phyloP scores from a whole-genome alignment of 306 rosid species.

The Erythrophleum fordii region DNA sequence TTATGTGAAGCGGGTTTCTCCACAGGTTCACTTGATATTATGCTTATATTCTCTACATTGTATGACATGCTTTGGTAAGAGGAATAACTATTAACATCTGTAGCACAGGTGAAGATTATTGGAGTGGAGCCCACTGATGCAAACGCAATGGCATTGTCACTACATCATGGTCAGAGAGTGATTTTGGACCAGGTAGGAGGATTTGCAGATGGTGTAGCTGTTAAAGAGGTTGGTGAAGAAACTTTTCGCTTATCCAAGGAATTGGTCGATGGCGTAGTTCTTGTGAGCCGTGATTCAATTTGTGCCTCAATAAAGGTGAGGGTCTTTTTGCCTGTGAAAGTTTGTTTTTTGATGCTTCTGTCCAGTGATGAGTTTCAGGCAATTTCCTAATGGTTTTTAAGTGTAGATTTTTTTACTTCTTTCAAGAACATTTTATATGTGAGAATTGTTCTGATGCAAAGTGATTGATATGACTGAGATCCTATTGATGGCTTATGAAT shows the following conservation, averaged over 20 bases:
- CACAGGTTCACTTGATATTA: constrained; percentile 61
- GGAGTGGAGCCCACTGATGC: constrained; percentile 97
- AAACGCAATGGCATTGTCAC: constrained; percentile 92
- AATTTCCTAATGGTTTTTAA: neutral
- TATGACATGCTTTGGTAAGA: neutral
- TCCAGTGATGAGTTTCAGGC: constrained; percentile 13
- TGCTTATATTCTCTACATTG: constrained; percentile 1
- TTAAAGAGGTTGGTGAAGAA: constrained; percentile 97
- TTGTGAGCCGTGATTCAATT: constrained; percentile 89
- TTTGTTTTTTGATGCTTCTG: constrained; percentile 22
- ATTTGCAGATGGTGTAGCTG: constrained; percentile 99
- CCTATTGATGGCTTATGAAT: constrained; percentile 15
- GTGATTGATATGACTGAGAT: constrained; percentile 6
- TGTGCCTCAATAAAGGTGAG: constrained; percentile 96
- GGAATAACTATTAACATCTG: constrained; percentile 24
- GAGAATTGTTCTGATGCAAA: constrained; percentile 14
- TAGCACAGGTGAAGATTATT: constrained; percentile 79
- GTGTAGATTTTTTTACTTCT: neutral
- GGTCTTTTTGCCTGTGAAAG: constrained; percentile 32
- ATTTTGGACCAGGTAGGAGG: constrained; percentile 85
- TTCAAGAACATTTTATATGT: neutral
- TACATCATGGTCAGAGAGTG: constrained; percentile 85
- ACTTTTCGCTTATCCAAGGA: constrained; percentile 87
- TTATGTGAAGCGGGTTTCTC: constrained; percentile 90
- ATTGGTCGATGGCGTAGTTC: constrained; percentile 87